Conservation (phyloP, 768 basidiomycete species). For the Russula vinacea region DNA sequence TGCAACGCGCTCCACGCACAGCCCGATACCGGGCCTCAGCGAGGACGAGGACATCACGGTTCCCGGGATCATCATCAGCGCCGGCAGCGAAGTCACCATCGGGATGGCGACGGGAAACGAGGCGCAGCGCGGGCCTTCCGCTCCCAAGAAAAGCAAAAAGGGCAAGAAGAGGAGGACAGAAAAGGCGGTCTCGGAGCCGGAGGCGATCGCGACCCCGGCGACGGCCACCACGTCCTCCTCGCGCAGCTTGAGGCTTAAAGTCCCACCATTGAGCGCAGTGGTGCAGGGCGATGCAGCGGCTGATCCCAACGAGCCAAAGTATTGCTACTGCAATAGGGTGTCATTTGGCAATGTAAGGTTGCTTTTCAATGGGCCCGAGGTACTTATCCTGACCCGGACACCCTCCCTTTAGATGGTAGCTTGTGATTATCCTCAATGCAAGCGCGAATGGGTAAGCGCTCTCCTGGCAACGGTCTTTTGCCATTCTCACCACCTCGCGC, state of each 20-base stretch:
- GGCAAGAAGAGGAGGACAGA: constrained; percentile 33
- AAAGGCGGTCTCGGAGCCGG: constrained; percentile 22
- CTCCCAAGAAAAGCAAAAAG: constrained; percentile 25
- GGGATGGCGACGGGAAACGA: constrained; percentile 23
- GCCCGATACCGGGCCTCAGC: constrained; percentile 40
- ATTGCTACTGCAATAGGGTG: constrained; percentile 78
- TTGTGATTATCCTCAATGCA: constrained; percentile 71
- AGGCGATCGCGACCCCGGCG: neutral
- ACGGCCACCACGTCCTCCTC: neutral
- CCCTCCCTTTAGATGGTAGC: constrained; percentile 69
- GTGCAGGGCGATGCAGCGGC: constrained; percentile 28
- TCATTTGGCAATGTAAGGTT: constrained; percentile 73
- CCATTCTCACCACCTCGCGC: neutral
- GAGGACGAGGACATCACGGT: constrained; percentile 25
- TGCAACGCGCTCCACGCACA: constrained; percentile 43
- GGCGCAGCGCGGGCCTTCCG: constrained; percentile 15
- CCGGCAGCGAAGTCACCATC: constrained; percentile 19
- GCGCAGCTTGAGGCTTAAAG: constrained; percentile 38
- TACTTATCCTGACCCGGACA: neutral
- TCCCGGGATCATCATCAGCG: constrained; percentile 7
- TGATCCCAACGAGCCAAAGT: constrained; percentile 49
- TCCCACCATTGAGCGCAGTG: constrained; percentile 36
- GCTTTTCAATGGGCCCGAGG: neutral
- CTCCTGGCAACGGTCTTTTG: constrained; percentile 18
- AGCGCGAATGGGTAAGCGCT: constrained; percentile 73